A percentile compares a stretch with the other conserved stretches of the same genome.
Evolutionary conservation across 2,329 filamentous ascomycete species (phyloP).

Genomic region (Chalaropsis ovoidea): DNA sequence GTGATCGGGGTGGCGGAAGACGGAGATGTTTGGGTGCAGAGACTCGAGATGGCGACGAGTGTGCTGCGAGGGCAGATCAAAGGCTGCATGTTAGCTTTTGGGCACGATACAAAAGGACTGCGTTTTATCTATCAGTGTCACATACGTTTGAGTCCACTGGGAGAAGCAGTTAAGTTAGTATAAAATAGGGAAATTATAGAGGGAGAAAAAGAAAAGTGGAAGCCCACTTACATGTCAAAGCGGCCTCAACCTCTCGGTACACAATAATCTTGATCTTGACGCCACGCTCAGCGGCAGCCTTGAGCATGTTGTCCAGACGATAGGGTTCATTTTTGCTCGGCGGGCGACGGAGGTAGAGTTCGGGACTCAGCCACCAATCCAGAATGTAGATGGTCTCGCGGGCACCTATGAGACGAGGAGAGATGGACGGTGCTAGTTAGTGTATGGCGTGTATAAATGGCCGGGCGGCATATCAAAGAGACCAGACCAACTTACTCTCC

Average conservation of each 20-base stretch:
- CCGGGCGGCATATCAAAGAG: background rate
- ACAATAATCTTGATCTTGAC: constrained; percentile 79
- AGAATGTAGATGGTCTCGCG: constrained; percentile 72
- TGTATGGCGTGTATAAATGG: background rate
- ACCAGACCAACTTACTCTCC: constrained; percentile 40
- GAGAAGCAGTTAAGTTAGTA: background rate
- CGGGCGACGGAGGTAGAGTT: constrained; percentile 75
- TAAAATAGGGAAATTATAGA: background rate
- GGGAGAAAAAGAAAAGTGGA: constrained; percentile 26
- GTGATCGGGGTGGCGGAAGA: constrained; percentile 88
- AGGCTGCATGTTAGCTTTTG: background rate
- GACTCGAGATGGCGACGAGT: constrained; percentile 70
- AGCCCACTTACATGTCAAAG: constrained; percentile 59
- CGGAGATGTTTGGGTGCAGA: constrained; percentile 72
- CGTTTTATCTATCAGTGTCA: constrained; percentile 32
- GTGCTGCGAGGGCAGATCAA: constrained; percentile 40
- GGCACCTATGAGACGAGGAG: constrained; percentile 42
- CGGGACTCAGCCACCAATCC: constrained; percentile 84
- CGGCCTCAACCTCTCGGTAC: constrained; percentile 82
- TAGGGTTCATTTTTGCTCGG: constrained; percentile 74
- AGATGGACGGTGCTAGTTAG: background rate
- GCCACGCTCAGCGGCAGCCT: constrained; percentile 70
- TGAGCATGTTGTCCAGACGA: constrained; percentile 71
- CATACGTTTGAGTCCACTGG: constrained; percentile 36
- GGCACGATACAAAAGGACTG: background rate